Conservation (phyloP, 495 filamentous ascomycete genomes). For the Neurospora terricola region DNA sequence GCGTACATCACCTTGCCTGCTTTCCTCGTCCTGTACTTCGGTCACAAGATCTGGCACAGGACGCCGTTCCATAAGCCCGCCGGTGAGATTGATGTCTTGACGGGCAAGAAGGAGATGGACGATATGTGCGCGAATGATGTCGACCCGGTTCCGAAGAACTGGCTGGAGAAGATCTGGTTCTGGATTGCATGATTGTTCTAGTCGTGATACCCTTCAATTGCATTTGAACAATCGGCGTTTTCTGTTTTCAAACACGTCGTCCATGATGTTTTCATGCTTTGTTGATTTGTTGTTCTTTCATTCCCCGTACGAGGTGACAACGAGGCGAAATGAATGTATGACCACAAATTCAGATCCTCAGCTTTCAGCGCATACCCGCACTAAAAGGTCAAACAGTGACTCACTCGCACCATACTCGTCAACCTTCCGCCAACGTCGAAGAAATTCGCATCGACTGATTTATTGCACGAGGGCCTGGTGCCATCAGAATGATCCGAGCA, state of each 20-base stretch:
- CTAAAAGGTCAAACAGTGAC: background rate
- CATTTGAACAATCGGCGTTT: background rate
- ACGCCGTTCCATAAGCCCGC: slow-evolving; percentile 20
- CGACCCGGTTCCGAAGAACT: slow-evolving; percentile 28
- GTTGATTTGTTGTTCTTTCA: background rate
- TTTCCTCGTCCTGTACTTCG: slow-evolving; percentile 31
- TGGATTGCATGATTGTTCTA: slow-evolving; percentile 30
- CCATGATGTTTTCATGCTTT: background rate
- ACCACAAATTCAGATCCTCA: background rate
- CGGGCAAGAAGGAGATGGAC: slow-evolving; percentile 43
- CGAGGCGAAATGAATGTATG: background rate
- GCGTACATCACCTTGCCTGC: slow-evolving; percentile 40
- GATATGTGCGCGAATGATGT: slow-evolving; percentile 30
- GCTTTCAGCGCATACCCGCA: background rate
- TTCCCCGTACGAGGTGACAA: background rate
- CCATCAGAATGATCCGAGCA: background rate
- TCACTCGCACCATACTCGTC: background rate
- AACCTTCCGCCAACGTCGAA: background rate
- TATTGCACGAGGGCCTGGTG: background rate
- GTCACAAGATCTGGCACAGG: slow-evolving; percentile 28
- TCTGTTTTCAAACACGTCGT: background rate
- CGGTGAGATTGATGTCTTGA: slow-evolving; percentile 33
- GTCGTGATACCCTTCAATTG: background rate
- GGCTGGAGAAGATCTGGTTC: slow-evolving; percentile 33
- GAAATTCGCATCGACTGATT: background rate